Conservation (phyloP, 176 grass and related monocot species). For the Cenchrus purpureus region DNA sequence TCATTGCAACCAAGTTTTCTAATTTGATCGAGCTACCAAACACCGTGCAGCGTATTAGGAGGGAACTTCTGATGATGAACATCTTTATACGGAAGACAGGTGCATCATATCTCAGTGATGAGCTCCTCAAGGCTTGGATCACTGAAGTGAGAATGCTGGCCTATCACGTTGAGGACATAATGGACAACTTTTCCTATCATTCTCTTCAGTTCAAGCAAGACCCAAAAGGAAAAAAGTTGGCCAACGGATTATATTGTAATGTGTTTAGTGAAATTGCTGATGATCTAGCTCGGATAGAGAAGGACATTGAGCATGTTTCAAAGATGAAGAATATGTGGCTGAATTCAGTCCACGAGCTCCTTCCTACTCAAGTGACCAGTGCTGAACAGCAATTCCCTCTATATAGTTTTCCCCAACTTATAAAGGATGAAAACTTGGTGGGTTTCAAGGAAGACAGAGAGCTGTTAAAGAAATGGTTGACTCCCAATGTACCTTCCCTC, state of each 20-base stretch:
- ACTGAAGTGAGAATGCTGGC: slow-evolving; percentile 31
- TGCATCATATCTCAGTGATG: slow-evolving; percentile 21
- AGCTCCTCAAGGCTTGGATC: slow-evolving; percentile 42
- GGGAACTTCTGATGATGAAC: slow-evolving; percentile 42
- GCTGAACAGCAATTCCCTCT: neutral
- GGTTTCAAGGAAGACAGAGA: neutral
- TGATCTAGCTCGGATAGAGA: slow-evolving; percentile 12
- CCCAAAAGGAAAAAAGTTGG: neutral
- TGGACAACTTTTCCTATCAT: slow-evolving; percentile 28
- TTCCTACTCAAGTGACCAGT: slow-evolving; percentile 7
- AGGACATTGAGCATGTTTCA: slow-evolving; percentile 30
- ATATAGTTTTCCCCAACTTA: slow-evolving; percentile 11
- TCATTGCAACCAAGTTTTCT: slow-evolving; percentile 17
- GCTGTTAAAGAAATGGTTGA: neutral
- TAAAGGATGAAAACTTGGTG: slow-evolving; percentile 31
- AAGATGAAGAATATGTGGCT: slow-evolving; percentile 36
- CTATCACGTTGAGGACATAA: slow-evolving; percentile 30
- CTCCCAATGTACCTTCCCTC: neutral
- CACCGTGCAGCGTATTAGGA: slow-evolving; percentile 17
- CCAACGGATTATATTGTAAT: neutral
- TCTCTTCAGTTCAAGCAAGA: slow-evolving; percentile 29
- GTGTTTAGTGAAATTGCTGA: slow-evolving; percentile 18
- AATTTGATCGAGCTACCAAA: slow-evolving; percentile 27
- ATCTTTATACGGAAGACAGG: slow-evolving; percentile 36
- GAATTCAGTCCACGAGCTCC: slow-evolving; percentile 3